These are phyloP conservation scores for Fusarium coicis DNA, from an alignment of 2,329 filamentous ascomycete genomes.

Conservation along the genomic window DNA sequence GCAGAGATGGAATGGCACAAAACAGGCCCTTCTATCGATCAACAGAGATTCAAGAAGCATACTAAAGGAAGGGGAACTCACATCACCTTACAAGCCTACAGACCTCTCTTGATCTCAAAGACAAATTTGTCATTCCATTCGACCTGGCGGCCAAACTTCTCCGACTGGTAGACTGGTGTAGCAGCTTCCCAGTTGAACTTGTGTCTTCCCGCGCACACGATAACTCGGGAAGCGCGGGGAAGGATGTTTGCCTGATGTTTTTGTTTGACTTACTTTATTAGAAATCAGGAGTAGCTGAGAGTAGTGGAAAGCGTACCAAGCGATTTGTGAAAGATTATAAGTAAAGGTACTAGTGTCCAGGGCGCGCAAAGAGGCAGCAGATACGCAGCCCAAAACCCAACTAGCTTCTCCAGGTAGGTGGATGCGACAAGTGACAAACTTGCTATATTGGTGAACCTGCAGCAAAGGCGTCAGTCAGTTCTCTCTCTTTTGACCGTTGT, in stretches of 20 bases:
- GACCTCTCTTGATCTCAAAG: slow-evolving; percentile 2
- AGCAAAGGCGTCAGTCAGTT: neutral
- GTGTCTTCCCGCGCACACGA: neutral
- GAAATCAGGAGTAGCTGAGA: rapidly evolving
- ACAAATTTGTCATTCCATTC: slow-evolving; percentile 1
- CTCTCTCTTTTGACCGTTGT: too few species aligned
- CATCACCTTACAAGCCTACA: slow-evolving; percentile 2
- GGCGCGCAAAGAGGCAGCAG: neutral
- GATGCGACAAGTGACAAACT: neutral
- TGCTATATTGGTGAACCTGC: neutral
- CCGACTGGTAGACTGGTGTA: neutral
- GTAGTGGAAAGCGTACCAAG: neutral
- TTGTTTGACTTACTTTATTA: neutral
- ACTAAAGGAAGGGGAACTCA: neutral
- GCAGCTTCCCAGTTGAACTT: neutral
- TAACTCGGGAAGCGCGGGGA: neutral
- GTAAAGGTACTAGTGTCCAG: neutral
- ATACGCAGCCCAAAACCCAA: slow-evolving; percentile 2
- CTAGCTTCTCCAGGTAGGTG: neutral
- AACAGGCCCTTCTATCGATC: neutral
- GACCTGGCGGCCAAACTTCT: neutral
- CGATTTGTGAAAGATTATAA: neutral
- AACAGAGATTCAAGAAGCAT: too few species aligned
- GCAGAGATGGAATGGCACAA: neutral
- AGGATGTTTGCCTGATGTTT: neutral